Conservation (phyloP, 1,139 yeast species). For the Pichia sp. region DNA sequence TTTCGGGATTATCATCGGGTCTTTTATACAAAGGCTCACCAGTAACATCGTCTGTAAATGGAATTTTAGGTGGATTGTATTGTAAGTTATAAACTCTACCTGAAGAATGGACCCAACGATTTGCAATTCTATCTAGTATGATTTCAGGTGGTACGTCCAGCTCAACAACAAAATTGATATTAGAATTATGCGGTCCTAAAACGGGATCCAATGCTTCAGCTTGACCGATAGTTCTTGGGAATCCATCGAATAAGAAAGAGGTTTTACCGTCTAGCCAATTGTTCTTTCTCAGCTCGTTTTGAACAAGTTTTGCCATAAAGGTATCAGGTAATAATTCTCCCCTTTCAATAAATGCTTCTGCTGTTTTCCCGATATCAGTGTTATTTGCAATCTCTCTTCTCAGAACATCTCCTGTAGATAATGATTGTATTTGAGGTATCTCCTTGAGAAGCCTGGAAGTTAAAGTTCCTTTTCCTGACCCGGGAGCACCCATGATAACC, state of each 20-base stretch:
- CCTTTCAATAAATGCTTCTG: constrained; percentile 44
- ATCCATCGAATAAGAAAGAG: constrained; percentile 83
- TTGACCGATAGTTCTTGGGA: constrained; percentile 74
- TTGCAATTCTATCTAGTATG: constrained; percentile 72
- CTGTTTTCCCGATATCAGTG: constrained; percentile 53
- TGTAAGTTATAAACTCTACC: constrained; percentile 82
- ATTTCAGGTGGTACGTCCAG: constrained; percentile 75
- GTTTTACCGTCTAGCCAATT: constrained; percentile 42
- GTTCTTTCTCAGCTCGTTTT: constrained; percentile 37
- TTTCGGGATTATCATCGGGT: constrained; percentile 69
- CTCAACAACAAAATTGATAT: constrained; percentile 70
- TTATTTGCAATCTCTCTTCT: constrained; percentile 55
- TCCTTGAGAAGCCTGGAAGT: constrained; percentile 54
- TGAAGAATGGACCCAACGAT: constrained; percentile 82
- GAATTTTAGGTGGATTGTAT: constrained; percentile 80
- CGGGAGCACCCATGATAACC: constrained; percentile 84
- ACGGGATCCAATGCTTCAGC: constrained; percentile 52
- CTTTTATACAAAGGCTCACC: constrained; percentile 80
- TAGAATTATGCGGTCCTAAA: constrained; percentile 34
- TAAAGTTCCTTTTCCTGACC: constrained; percentile 90
- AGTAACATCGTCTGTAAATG: constrained; percentile 79
- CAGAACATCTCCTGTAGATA: constrained; percentile 81
- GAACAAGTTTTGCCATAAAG: constrained; percentile 54
- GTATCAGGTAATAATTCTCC: constrained; percentile 74
- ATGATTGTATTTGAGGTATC: constrained; percentile 42